phyloP scores from a whole-genome alignment of 352 stramenopile species.

The Pythium graminicola region DNA sequence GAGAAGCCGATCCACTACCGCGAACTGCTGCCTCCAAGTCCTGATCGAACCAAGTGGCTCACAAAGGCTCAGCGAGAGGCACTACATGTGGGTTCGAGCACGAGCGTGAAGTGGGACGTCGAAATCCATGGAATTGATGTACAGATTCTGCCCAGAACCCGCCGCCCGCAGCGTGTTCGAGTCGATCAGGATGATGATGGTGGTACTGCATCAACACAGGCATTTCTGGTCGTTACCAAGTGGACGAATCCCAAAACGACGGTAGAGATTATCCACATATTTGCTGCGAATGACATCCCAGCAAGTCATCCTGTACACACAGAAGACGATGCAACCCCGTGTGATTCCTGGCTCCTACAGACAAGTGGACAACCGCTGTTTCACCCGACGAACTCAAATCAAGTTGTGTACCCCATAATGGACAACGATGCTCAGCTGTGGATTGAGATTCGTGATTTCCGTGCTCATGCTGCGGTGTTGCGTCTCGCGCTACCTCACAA shows the following conservation, averaged over 20 bases:
- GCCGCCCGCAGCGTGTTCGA: not conserved
- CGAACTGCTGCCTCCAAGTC: constrained; percentile 5
- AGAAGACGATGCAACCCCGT: constrained; percentile 10
- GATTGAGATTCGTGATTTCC: constrained; percentile 16
- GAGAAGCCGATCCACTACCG: constrained; percentile 21
- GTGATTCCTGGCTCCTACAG: constrained; percentile 14
- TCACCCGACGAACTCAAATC: constrained; percentile 4
- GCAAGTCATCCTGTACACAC: constrained; percentile 12
- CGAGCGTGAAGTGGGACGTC: constrained; percentile 1
- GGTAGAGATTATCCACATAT: constrained; percentile 12
- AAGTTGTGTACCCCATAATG: constrained; percentile 3
- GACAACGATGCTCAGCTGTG: not conserved
- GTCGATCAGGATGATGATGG: not conserved
- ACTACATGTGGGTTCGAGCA: not conserved
- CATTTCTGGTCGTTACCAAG: constrained; percentile 11
- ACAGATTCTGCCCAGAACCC: not conserved
- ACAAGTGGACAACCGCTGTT: constrained; percentile 2
- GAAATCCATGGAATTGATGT: constrained; percentile 9
- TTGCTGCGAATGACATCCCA: not conserved
- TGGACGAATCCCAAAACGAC: too few species aligned
- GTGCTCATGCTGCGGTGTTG: not conserved
- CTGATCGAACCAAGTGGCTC: constrained; percentile 1
- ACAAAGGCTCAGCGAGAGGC: not conserved
- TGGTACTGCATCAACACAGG: not conserved
- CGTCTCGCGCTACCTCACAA: not conserved